Conservation (phyloP, 805 yeast species). For the Starmerella roubikii region DNA sequence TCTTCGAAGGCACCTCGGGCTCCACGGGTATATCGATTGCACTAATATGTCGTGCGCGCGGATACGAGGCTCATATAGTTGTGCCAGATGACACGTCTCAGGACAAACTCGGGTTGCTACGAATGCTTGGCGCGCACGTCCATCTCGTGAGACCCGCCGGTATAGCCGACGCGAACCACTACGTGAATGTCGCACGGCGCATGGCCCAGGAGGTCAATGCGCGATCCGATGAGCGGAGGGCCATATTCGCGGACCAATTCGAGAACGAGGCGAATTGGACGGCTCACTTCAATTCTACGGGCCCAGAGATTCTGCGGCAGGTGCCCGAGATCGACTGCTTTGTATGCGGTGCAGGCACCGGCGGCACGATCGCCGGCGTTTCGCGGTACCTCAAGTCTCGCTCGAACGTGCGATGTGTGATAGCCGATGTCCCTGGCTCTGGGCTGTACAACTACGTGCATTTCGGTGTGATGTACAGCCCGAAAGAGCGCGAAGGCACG, state of each 20-base stretch:
- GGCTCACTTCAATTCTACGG: constrained; percentile 69
- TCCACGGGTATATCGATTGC: constrained; percentile 94
- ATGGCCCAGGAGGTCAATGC: constrained; percentile 40
- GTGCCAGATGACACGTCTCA: constrained; percentile 84
- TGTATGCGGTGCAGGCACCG: constrained; percentile 91
- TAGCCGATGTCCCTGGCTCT: constrained; percentile 95
- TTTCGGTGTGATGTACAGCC: constrained; percentile 86
- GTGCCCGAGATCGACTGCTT: constrained; percentile 55
- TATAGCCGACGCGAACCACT: constrained; percentile 84
- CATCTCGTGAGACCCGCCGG: constrained; percentile 89
- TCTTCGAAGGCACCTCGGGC: constrained; percentile 93
- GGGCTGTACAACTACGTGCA: constrained; percentile 78
- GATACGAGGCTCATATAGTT: constrained; percentile 85
- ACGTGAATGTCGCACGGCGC: constrained; percentile 71
- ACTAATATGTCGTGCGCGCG: constrained; percentile 73
- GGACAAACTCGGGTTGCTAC: constrained; percentile 63
- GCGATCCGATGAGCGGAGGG: constrained; percentile 32
- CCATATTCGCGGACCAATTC: constrained; percentile 88
- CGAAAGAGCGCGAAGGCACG: constrained; percentile 81
- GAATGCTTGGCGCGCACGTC: constrained; percentile 64
- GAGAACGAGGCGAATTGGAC: constrained; percentile 88
- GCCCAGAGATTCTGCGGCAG: constrained; percentile 83
- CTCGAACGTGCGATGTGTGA: constrained; percentile 34
- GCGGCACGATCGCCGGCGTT: constrained; percentile 93
- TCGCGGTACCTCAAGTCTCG: constrained; percentile 49